These are phyloP conservation scores for Schwanniomyces sp. DNA, from an alignment of 805 yeast species.

Conservation along the genomic window DNA sequence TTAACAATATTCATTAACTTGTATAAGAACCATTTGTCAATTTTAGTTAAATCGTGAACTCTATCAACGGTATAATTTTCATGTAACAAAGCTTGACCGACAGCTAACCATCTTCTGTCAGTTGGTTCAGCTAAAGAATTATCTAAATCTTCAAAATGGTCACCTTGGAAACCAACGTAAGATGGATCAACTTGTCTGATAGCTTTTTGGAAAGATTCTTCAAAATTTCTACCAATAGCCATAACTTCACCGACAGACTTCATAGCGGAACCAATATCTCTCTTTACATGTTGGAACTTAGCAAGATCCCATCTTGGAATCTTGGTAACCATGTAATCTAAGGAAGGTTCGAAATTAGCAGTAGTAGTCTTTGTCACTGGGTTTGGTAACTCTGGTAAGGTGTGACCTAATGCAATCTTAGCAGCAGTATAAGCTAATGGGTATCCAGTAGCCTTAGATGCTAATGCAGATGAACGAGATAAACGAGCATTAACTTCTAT, in stretches of 20 bases:
- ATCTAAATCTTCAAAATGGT: conserved; percentile 72
- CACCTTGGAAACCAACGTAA: conserved; percentile 88
- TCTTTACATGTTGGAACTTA: conserved; percentile 92
- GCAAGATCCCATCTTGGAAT: conserved; percentile 98
- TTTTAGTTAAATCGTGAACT: conserved; percentile 88
- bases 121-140: conserved; percentile 80
- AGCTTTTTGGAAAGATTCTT: conserved; percentile 97
- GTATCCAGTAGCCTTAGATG: conserved; percentile 98
- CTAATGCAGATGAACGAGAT: conserved; percentile 95
- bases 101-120: conserved; percentile 96
- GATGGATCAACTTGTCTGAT: conserved; percentile 95
- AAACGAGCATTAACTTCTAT: conserved; percentile 97
- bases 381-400: conserved; percentile 92
- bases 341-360: conserved; percentile 95
- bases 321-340: conserved; percentile 95
- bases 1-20: conserved; percentile 91
- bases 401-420: conserved; percentile 90
- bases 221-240: conserved; percentile 98
- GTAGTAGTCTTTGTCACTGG: conserved; percentile 95
- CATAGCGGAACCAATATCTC: conserved; percentile 95
- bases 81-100: conserved; percentile 93
- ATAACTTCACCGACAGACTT: conserved; percentile 98
- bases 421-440: conserved; percentile 99
- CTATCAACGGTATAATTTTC: conserved; percentile 88
- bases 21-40: conserved; percentile 94